phyloP scores from a whole-genome alignment of 2,329 filamentous ascomycete species.

The Chaetomium olivaceum region DNA sequence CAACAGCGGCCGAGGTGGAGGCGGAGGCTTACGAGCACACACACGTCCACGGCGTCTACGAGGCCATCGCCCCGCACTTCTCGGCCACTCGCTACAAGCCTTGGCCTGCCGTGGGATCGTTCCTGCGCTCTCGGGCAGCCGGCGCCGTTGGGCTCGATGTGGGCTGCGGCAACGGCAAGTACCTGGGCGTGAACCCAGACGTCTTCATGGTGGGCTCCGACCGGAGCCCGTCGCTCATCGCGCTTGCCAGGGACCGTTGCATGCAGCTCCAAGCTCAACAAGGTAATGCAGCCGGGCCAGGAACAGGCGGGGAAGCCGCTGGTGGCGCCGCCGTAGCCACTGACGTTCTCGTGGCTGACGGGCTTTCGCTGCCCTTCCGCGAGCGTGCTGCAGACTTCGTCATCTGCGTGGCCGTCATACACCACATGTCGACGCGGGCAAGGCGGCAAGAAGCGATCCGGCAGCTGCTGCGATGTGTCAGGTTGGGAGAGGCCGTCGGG shows the following conservation, averaged over 20 bases:
- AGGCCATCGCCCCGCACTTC: slow-evolving; percentile 81
- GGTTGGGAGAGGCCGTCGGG: slow-evolving; percentile 29
- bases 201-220: slow-evolving; percentile 85
- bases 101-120: slow-evolving; percentile 87
- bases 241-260: slow-evolving; percentile 47
- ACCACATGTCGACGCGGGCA: slow-evolving; percentile 80
- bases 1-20: slow-evolving; percentile 32
- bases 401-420: slow-evolving; percentile 90
- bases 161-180: slow-evolving; percentile 97
- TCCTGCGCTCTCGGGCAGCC: slow-evolving; percentile 64
- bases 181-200: slow-evolving; percentile 74
- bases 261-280: slow-evolving; percentile 25
- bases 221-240: slow-evolving; percentile 63
- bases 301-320: slow-evolving; percentile 25
- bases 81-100: slow-evolving; percentile 78
- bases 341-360: slow-evolving; percentile 76
- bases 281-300: slow-evolving; percentile 13
- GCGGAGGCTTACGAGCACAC: slow-evolving; percentile 72
- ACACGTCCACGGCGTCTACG: slow-evolving; percentile 91
- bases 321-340: slow-evolving; percentile 44
- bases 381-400: slow-evolving; percentile 68
- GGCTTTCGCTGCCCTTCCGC: slow-evolving; percentile 78
- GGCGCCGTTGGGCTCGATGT: slow-evolving; percentile 86
- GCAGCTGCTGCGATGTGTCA: slow-evolving; percentile 68
- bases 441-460: slow-evolving; percentile 72